A percentile compares a stretch with the other conserved stretches of the same genome.
These are phyloP conservation scores for Agaricus sinodeliciosus DNA, from an alignment of 768 basidiomycete species.

Conservation along the genomic window DNA sequence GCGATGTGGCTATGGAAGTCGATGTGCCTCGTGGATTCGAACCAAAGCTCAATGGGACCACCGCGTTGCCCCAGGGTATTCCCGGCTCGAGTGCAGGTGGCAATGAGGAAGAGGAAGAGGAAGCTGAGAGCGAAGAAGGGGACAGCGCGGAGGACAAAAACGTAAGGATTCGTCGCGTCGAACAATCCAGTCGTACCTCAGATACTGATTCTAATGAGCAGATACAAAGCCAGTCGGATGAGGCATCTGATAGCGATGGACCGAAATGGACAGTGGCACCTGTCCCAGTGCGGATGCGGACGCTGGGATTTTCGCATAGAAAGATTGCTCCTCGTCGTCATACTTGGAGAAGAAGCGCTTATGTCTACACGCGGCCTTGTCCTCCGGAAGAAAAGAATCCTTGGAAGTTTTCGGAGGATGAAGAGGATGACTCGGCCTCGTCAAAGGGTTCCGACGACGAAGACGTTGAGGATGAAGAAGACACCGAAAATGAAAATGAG, in stretches of 20 bases:
- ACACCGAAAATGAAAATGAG: conserved; percentile 4
- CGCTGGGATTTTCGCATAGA: neutral
- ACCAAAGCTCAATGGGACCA: neutral
- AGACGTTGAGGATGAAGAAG: conserved; percentile 12
- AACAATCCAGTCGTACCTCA: conserved; percentile 11
- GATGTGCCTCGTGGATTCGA: conserved; percentile 1
- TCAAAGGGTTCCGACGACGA: conserved; percentile 9
- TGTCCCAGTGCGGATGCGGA: conserved; percentile 10
- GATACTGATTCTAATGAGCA: conserved; percentile 14
- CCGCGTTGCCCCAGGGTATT: neutral
- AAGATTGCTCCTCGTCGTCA: neutral
- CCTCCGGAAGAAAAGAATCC: too few species aligned
- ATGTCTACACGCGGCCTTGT: too few species aligned
- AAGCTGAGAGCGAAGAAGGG: conserved; percentile 13
- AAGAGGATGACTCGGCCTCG: conserved; percentile 7
- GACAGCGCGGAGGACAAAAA: conserved; percentile 11
- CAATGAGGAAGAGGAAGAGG: conserved; percentile 10
- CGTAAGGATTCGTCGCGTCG: conserved; percentile 4
- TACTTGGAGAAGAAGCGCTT: too few species aligned
- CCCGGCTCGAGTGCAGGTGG: conserved; percentile 11
- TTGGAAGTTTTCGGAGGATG: neutral
- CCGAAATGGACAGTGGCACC: neutral
- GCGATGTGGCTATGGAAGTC: conserved; percentile 14
- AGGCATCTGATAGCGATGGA: conserved; percentile 13
- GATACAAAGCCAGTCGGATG: conserved; percentile 14